These are phyloP conservation scores for Colletotrichum tabaci DNA, from an alignment of 2,329 filamentous ascomycete genomes.

Conservation along the genomic window DNA sequence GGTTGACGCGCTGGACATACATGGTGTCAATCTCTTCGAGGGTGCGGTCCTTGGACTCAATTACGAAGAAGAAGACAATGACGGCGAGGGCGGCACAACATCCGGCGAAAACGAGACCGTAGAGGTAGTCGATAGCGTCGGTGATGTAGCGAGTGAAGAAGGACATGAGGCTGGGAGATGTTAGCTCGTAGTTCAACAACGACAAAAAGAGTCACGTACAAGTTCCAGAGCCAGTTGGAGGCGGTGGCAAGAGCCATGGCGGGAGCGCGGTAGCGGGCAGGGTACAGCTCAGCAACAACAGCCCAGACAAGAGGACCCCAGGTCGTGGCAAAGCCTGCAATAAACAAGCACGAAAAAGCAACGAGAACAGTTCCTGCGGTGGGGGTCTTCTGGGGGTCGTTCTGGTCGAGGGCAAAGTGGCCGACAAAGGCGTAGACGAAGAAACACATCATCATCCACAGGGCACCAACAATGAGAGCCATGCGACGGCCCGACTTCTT, in stretches of 20 bases:
- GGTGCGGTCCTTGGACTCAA: constrained; percentile 79
- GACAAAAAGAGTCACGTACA: constrained; percentile 63
- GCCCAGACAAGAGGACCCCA: constrained; percentile 81
- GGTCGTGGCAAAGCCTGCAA: constrained; percentile 76
- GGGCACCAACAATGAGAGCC: constrained; percentile 73
- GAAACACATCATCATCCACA: constrained; percentile 72
- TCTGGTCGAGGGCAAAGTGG: constrained; percentile 59
- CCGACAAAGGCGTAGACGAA: constrained; percentile 65
- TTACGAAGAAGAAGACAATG: constrained; percentile 83
- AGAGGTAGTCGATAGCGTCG: constrained; percentile 77
- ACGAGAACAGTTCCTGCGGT: constrained; percentile 73
- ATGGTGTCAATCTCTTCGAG: constrained; percentile 85
- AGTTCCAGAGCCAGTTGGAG: constrained; percentile 78
- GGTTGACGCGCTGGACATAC: constrained; percentile 72
- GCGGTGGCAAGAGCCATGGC: constrained; percentile 71
- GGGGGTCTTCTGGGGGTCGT: constrained; percentile 60
- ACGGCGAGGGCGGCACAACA: constrained; percentile 75
- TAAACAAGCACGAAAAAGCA: constrained; percentile 78
- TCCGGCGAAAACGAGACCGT: constrained; percentile 80
- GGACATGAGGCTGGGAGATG: constrained; percentile 54
- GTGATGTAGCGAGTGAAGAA: constrained; percentile 78
- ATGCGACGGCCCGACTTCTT: constrained; percentile 76
- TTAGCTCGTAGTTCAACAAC: constrained; percentile 21
- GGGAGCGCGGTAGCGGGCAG: constrained; percentile 67
- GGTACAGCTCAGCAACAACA: constrained; percentile 76